Evolutionary conservation across 2,329 filamentous ascomycete species (phyloP).

Genomic region (Phyllosticta capitalensis): DNA sequence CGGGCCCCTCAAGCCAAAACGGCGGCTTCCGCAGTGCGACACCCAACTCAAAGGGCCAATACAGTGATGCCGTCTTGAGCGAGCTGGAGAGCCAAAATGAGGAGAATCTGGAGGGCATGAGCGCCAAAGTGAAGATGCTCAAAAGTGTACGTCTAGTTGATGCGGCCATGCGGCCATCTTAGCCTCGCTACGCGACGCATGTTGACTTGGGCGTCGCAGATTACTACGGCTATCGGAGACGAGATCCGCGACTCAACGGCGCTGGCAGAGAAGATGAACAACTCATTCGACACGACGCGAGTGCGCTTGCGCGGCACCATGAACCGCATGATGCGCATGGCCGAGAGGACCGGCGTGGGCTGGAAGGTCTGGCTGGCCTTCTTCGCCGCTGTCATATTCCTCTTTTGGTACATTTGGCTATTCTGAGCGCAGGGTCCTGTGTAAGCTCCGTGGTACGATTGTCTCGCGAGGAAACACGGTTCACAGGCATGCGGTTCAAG

Average conservation of each 20-base stretch:
- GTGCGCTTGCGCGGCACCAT: constrained; percentile 80
- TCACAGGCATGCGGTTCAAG: constrained; percentile 3
- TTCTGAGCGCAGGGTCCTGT: constrained; percentile 41
- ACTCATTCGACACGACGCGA: constrained; percentile 79
- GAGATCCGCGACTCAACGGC: constrained; percentile 87
- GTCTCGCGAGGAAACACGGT: not conserved
- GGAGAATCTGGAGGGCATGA: constrained; percentile 76
- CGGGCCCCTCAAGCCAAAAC: constrained; percentile 2
- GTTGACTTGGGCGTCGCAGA: constrained; percentile 39
- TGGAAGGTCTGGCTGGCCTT: constrained; percentile 93
- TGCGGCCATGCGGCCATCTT: not conserved
- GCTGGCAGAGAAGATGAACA: constrained; percentile 91
- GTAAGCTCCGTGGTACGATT: not conserved
- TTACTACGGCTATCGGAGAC: constrained; percentile 87
- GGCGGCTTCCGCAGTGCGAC: constrained; percentile 31
- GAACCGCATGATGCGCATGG: constrained; percentile 96
- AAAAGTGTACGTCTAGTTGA: constrained; percentile 60
- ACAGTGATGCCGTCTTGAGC: constrained; percentile 82
- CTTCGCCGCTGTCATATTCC: constrained; percentile 67
- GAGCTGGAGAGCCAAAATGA: constrained; percentile 96
- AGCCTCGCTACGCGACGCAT: not conserved
- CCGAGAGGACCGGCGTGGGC: constrained; percentile 82
- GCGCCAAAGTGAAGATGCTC: constrained; percentile 78
- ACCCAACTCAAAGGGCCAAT: constrained; percentile 63
- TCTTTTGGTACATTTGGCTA: constrained; percentile 92